Conservation (phyloP, 352 stramenopile genomes). For the Phytopythium kandeliae region DNA sequence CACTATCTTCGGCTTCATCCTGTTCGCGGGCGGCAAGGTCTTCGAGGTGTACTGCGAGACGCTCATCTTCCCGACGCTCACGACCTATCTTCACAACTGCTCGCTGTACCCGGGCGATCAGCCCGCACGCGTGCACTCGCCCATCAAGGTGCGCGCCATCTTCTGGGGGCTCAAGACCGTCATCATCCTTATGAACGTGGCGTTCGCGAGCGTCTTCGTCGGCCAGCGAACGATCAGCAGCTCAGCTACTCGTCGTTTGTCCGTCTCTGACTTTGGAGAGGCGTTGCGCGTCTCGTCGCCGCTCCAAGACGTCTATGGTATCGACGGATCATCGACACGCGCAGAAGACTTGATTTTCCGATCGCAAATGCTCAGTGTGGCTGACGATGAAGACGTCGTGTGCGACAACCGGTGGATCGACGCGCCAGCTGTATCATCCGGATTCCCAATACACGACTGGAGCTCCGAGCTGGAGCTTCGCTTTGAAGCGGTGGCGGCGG, state of each 20-base stretch:
- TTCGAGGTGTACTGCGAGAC: constrained; percentile 57
- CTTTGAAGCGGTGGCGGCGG: constrained; percentile 6
- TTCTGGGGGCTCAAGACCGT: constrained; percentile 59
- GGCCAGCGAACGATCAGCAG: constrained; percentile 16
- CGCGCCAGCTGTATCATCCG: constrained; percentile 8
- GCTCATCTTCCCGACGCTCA: constrained; percentile 50
- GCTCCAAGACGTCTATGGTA: neutral
- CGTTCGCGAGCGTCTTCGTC: constrained; percentile 53
- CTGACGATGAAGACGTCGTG: neutral
- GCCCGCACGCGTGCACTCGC: constrained; percentile 40
- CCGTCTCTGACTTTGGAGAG: neutral
- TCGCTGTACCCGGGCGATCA: constrained; percentile 47
- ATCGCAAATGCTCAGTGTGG: neutral
- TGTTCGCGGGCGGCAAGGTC: constrained; percentile 43
- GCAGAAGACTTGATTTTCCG: constrained; percentile 2
- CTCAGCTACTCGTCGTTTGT: neutral
- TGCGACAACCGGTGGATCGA: constrained; percentile 3
- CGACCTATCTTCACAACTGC: constrained; percentile 58
- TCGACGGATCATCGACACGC: too few relatives aligned
- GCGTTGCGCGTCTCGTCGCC: neutral
- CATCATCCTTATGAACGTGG: constrained; percentile 63
- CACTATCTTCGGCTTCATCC: constrained; percentile 35
- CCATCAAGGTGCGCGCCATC: constrained; percentile 32
- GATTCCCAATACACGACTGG: constrained; percentile 27
- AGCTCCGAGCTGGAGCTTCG: constrained; percentile 14